Evolutionary conservation across 306 rosid genomes (phyloP), one percentile per base, ranked within the genome.

Genomic region (Leucaena leucocephala): DNA sequence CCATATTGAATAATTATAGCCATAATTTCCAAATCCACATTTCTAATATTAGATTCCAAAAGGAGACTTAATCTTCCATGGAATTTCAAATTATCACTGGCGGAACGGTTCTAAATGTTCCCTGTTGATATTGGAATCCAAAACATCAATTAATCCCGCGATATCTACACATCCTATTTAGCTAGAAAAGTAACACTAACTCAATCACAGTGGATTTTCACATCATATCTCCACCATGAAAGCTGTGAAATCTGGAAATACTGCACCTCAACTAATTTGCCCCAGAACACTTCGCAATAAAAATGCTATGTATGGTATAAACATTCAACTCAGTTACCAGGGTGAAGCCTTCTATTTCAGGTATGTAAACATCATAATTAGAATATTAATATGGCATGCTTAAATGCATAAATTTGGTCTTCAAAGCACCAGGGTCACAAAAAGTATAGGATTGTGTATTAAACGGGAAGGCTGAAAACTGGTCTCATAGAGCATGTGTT

Each of bases 81-180:
- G 16, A 49, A 59, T 68, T 46, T 52, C 62, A n/a, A 62, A 19
- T 42, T 58, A 62, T 54, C 57, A 62, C 44, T 3, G 48, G 21
- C 65, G 57, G 40, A 79, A 42, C 52, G 12, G 36, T 35, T 36
- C 55, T 48, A 12, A 67, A 66, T 14, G 54, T n/a, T 67, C 8
- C 69, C 27, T 43, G 27, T 17, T 10, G 70, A 22, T 43, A 43
- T 54, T 49, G 50, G 50, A 62, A 39, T 74, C 74, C 74, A 68
- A 68, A 74, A 19, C 77, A 74, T 22, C 49, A 73, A 72, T 27
- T 39, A 15, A 59, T 74, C 71, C 21, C 14, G 27, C 3, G 8
- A 70, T 62, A 59, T 68, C 71, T 71, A 75, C 62, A 75, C 81
- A 63, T 63, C 19, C 35, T 6, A 14, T 63, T 63, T 17, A 38